phyloP scores from a whole-genome alignment of 1,284 basidiomycete genomes.

The Coriolopsis trogii region DNA sequence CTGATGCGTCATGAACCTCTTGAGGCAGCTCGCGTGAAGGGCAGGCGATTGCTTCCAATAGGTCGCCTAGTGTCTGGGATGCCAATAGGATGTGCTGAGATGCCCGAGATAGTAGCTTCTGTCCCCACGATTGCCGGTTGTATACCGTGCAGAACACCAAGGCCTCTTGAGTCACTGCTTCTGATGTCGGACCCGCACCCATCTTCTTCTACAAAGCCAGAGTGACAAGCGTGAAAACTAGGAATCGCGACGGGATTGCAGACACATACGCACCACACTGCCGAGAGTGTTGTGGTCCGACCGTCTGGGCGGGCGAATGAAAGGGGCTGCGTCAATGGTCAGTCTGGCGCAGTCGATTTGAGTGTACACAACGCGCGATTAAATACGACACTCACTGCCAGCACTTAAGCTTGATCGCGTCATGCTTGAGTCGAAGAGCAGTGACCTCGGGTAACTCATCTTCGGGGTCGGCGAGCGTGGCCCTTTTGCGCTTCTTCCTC shows the following conservation, averaged over 20 bases:
- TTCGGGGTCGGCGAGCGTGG: constrained; percentile 29
- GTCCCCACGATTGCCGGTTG: constrained; percentile 62
- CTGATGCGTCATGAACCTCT: constrained; percentile 40
- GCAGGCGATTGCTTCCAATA: constrained; percentile 66
- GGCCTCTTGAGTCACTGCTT: constrained; percentile 39
- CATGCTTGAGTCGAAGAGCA: constrained; percentile 50
- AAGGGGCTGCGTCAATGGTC: constrained; percentile 53
- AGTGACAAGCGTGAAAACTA: constrained; percentile 1
- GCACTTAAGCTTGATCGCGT: constrained; percentile 51
- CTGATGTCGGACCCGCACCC: constrained; percentile 22
- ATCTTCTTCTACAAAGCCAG: constrained; percentile 36
- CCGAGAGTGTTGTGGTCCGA: constrained; percentile 65
- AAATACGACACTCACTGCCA: constrained; percentile 53
- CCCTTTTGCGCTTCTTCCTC: constrained; percentile 50
- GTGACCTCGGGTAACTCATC: constrained; percentile 46
- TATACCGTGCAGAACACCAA: constrained; percentile 63
- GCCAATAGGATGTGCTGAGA: constrained; percentile 71
- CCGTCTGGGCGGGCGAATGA: constrained; percentile 64
- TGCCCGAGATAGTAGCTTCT: constrained; percentile 56
- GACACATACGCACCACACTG: constrained; percentile 41
- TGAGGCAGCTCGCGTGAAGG: constrained; percentile 55
- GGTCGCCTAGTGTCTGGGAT: constrained; percentile 71
- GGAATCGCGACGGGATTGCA: constrained; percentile 10
- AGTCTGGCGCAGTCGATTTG: constrained; percentile 42
- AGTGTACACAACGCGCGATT: not conserved